These are phyloP conservation scores for Saccharomyces mikatae DNA, from an alignment of 805 yeast genomes.

Conservation along the genomic window DNA sequence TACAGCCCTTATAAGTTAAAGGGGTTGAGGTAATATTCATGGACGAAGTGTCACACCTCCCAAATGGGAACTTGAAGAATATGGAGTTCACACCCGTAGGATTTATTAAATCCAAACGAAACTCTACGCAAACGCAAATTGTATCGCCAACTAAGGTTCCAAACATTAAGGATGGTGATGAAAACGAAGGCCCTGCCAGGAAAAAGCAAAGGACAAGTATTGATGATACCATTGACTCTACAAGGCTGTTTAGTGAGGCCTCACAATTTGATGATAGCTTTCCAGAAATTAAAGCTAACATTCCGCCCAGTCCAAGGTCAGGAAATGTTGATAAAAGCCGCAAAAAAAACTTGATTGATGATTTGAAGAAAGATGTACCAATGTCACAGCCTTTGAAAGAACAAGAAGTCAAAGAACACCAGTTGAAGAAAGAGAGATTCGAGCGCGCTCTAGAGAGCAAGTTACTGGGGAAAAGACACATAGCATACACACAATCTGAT, in stretches of 20 bases:
- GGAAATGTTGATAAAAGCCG: background rate
- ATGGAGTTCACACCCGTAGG: constrained; percentile 41
- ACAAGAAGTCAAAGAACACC: constrained; percentile 23
- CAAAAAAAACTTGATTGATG: constrained; percentile 14
- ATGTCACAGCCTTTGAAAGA: constrained; percentile 28
- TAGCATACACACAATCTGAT: background rate
- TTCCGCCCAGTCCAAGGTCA: constrained; percentile 1
- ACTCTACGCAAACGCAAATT: constrained; percentile 1
- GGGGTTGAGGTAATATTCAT: background rate
- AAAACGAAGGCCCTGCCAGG: constrained; percentile 10
- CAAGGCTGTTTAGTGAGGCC: constrained; percentile 23
- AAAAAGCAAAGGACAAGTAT: constrained; percentile 11
- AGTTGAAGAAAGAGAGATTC: constrained; percentile 11
- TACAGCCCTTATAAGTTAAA: background rate
- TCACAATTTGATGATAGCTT: constrained; percentile 29
- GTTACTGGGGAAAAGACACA: background rate
- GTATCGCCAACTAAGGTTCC: background rate
- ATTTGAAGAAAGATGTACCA: constrained; percentile 16
- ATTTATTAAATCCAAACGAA: constrained; percentile 18
- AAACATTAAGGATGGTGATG: background rate
- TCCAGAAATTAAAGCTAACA: constrained; percentile 13
- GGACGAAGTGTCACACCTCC: constrained; percentile 16
- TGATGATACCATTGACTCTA: constrained; percentile 23
- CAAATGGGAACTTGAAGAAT: constrained; percentile 17
- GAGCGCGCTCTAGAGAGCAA: background rate